Evolutionary conservation across 1,139 yeast genomes (phyloP), one percentile per base, ranked within the genome.

Genomic region (Trichomonascaceae sp.): DNA sequence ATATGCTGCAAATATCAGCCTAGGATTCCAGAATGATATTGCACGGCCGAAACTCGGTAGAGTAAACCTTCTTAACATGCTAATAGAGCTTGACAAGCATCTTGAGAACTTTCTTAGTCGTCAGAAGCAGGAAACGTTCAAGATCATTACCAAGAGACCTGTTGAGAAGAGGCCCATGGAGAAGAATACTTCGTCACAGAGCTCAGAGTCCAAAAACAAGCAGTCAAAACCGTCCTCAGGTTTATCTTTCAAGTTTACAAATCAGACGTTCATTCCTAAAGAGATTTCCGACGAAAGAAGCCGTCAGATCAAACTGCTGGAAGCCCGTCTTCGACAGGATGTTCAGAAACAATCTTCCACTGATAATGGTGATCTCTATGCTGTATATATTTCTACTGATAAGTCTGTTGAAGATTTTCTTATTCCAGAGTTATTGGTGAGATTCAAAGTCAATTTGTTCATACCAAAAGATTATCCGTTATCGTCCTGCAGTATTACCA

Each of bases 1-100:
- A 0, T 83, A 71, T 65, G 80, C 88, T 13, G 74, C 80, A 15
- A 85, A 85, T 61, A 74, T 86, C 13, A 93, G 86, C 63, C 62
- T 70, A 10, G 93, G 90, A 7, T 87, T 83, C 66, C 74, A 72
- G 50, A 45, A 50, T 15, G 68, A 72, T 51, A 82, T 84, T 30
- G 81, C 76, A 9, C 67, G 64, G 13, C 65, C 74, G 6, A 74
- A 80, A 3, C 63, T 73, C 47, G 67, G 71, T 53, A 60, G 59
- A 43, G 61, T 64, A 48, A 63, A 70, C 13, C 72, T 86, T 48
- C 63, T 75, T 30, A 81, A 84, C 4, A 79, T 81, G 70, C 59
- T 85, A 1, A 65, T 72, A 54, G 80, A 84, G 2, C 71, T 86
- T 50, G 88, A 84, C 63, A 74, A 72, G 57, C 75, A 81, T 54